These are phyloP conservation scores for Xanthoceras sorbifolium DNA, from an alignment of 345 rosid species.

Conservation along the genomic window DNA sequence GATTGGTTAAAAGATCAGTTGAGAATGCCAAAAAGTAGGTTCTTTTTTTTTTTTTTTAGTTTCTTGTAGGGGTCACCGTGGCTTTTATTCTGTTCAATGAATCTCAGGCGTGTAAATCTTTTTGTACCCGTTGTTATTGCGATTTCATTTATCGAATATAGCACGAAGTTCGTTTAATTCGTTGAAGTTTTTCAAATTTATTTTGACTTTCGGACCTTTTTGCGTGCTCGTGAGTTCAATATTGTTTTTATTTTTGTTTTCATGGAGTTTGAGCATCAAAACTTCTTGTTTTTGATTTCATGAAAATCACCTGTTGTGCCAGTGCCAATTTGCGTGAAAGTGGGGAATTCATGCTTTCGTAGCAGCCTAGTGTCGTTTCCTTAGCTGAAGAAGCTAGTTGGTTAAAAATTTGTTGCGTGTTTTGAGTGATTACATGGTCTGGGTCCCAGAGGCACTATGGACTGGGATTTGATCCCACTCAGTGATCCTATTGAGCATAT, in stretches of 20 bases:
- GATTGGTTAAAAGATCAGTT: not conserved
- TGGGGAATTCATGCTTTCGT: not conserved
- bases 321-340: not conserved
- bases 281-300: not conserved
- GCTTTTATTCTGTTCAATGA: not conserved
- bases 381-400: not conserved
- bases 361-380: not conserved
- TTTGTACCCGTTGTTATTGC: not conserved
- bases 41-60: not conserved
- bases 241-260: not conserved
- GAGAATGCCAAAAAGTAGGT: not conserved
- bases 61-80: not conserved
- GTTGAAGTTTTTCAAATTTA: not conserved
- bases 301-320: too few species aligned
- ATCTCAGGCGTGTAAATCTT: too few species aligned
- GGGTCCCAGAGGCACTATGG: constrained; percentile 14
- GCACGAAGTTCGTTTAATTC: too few species aligned
- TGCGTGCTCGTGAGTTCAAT: not conserved
- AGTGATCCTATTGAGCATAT: not conserved
- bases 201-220: not conserved
- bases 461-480: not conserved
- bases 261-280: not conserved
- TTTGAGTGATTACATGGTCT: not conserved
- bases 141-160: not conserved
- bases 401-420: not conserved